Base-by-base conservation (phyloP, 768 basidiomycete species). In the Tulasnella sp. region DNA sequence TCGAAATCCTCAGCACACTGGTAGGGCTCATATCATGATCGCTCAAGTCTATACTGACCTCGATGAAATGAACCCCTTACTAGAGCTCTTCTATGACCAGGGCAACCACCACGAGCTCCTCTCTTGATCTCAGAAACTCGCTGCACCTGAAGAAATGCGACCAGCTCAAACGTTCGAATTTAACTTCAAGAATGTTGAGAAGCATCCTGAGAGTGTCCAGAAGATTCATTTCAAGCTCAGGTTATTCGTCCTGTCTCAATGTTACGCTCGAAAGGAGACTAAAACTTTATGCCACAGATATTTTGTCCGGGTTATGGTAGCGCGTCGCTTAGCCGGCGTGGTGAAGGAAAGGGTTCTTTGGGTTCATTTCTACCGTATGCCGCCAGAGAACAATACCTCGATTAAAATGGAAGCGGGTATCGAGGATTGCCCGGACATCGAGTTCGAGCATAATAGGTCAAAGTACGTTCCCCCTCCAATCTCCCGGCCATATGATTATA, bases 371-470 rank as follows among this genome's bases (percentile, higher is more conserved):
- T 99, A 93, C 87, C 92, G 96, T 48, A 98, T 98, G 94, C 98
- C 97, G 13, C 96, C 97, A 77, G 98, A 99, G 84, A 93, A 90
- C 82, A 98, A 98, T 84, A 98, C 96, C 83, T 92, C 94, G 57
- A 99, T 99, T 86, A 98, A 97, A 88, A 99, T 99, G 98, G 98
- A 98, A 85, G 98, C 99, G 48, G 98, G 98, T 10, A 99, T 99
- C 79, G 98, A 99, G 84, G 98, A 99, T 83, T 99, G 98, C 84
- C 85, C 99, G 82, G 97, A 99, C 84, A 99, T 99, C 82, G 98
- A 98, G 83, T 99, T 98, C 81, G 98, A 99, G 86, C 99, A 99
- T 86, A 98, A 99, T 88, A 98, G 99, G 84, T 97, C 96, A 77
- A 99, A 99, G 97, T 94, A 78, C 80, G 93, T 87, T 46, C 15